A percentile compares a stretch with the other conserved stretches of the same genome.
Evolutionary conservation across 2,329 filamentous ascomycete genomes (phyloP).

Genomic region (Microsporum audouinii): DNA sequence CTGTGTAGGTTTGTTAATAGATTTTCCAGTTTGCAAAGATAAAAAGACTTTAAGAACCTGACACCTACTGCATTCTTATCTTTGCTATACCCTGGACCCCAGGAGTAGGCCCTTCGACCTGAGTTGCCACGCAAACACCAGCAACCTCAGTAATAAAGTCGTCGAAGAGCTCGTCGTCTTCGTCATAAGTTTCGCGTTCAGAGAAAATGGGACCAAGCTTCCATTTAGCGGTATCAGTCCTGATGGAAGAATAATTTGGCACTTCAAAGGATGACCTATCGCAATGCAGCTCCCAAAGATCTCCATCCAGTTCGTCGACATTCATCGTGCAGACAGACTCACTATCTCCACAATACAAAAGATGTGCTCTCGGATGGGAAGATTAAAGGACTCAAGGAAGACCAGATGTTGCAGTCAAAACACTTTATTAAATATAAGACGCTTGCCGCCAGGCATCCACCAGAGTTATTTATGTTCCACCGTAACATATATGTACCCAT

Average conservation of each 20-base stretch:
- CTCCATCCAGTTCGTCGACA: constrained; percentile 3
- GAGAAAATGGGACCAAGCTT: constrained; percentile 10
- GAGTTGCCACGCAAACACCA: constrained; percentile 11
- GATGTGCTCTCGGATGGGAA: too few species aligned
- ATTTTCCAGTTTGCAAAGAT: not conserved
- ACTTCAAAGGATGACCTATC: not conserved
- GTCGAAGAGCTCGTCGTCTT: constrained; percentile 3
- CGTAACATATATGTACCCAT: too few species aligned
- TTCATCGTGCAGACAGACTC: constrained; percentile 1
- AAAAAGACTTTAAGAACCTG: not conserved
- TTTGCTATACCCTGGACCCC: constrained; percentile 12
- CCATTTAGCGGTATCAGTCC: not conserved
- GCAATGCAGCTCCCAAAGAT: constrained; percentile 7
- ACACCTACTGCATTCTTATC: constrained; percentile 12
- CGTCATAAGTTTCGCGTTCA: constrained; percentile 5
- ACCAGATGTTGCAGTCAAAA: too few species aligned
- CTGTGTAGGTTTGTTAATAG: not conserved
- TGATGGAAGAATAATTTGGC: not conserved
- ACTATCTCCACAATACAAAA: too few species aligned
- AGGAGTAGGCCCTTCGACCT: constrained; percentile 10
- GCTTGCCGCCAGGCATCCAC: too few species aligned
- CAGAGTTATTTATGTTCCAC: too few species aligned
- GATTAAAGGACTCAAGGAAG: too few species aligned
- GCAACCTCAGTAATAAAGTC: constrained; percentile 7
- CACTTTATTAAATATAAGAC: not conserved